These are phyloP conservation scores for Thielaviopsis punctulata DNA, from an alignment of 2,329 filamentous ascomycete genomes.

Conservation along the genomic window DNA sequence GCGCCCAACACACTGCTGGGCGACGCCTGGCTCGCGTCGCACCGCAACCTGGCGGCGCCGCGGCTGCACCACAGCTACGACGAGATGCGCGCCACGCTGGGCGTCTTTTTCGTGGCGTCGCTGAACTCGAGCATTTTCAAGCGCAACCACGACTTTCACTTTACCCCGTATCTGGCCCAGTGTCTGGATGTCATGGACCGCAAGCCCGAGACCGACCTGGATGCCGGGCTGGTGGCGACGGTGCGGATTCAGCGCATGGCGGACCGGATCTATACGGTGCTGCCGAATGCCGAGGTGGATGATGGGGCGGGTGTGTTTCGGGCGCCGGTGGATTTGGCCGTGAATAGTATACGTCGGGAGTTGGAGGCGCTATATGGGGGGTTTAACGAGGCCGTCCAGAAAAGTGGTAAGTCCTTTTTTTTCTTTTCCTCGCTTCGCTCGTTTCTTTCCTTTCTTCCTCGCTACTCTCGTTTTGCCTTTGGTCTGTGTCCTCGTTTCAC, in stretches of 20 bases:
- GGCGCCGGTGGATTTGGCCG: slow-evolving; percentile 19
- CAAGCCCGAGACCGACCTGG: slow-evolving; percentile 18
- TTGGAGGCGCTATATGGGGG: slow-evolving; percentile 17
- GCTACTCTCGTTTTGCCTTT: too few species aligned
- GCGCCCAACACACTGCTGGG: slow-evolving; percentile 18
- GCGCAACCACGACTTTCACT: slow-evolving; percentile 18
- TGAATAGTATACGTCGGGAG: slow-evolving; percentile 19
- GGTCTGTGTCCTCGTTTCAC: slow-evolving; percentile 1
- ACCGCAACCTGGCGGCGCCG: slow-evolving; percentile 10
- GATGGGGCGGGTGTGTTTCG: slow-evolving; percentile 14
- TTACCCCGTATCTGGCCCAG: slow-evolving; percentile 19
- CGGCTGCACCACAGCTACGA: slow-evolving; percentile 17
- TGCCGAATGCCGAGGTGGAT: slow-evolving; percentile 14
- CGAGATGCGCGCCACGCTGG: slow-evolving; percentile 25
- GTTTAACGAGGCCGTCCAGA: slow-evolving; percentile 14
- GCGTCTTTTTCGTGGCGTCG: slow-evolving; percentile 23
- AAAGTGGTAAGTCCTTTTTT: slow-evolving; percentile 12
- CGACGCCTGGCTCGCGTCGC: slow-evolving; percentile 18
- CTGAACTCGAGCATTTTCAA: slow-evolving; percentile 20
- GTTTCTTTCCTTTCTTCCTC: not conserved
- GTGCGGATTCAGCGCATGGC: slow-evolving; percentile 21
- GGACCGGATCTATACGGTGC: slow-evolving; percentile 17
- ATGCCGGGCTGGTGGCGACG: slow-evolving; percentile 19
- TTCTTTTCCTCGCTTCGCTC: not conserved
- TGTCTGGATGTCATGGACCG: slow-evolving; percentile 20